Percentiles rank a stretch among this genome's conserved stretches.
Evolutionary conservation across 2,329 filamentous ascomycete species (phyloP).

Genomic region (Penicillium frequentans): DNA sequence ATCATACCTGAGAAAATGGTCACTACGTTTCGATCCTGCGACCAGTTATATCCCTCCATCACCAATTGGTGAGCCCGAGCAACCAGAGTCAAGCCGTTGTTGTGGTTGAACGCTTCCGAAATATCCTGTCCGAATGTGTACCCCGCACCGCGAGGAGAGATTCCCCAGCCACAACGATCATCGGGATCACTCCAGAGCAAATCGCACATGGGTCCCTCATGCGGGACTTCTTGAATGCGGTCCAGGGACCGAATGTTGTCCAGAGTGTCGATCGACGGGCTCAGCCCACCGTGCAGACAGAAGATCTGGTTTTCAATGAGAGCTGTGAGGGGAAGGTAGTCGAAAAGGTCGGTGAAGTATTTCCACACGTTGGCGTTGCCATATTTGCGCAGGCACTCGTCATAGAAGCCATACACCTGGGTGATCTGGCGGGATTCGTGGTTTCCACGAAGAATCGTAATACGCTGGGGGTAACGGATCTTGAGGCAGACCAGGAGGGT

Average conservation of each 20-base stretch:
- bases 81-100: conserved; percentile 94
- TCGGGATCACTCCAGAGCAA: conserved; percentile 97
- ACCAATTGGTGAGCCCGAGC: conserved; percentile 96
- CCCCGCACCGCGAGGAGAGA: conserved; percentile 88
- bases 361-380: conserved; percentile 99
- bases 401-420: conserved; percentile 99
- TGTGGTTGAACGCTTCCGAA: conserved; percentile 98
- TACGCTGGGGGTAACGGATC: conserved; percentile 95
- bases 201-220: conserved; percentile 98
- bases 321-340: conserved; percentile 94
- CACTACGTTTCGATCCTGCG: conserved; percentile 95
- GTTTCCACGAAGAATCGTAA: conserved; percentile 97
- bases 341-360: conserved; percentile 97
- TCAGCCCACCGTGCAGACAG: conserved; percentile 94
- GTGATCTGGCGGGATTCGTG: conserved; percentile 99
- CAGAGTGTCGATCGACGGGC: conserved; percentile 91
- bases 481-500: conserved; percentile 95
- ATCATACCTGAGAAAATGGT: conserved; percentile 91
- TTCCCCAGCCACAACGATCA: conserved; percentile 93
- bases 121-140: conserved; percentile 98
- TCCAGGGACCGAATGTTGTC: conserved; percentile 95
- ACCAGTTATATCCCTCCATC: conserved; percentile 99
- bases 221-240: conserved; percentile 96
- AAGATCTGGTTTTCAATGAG: conserved; percentile 99
- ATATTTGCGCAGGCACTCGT: conserved; percentile 98